Conservation (phyloP, 352 stramenopile species). For the Elongisporangium anandrum region DNA sequence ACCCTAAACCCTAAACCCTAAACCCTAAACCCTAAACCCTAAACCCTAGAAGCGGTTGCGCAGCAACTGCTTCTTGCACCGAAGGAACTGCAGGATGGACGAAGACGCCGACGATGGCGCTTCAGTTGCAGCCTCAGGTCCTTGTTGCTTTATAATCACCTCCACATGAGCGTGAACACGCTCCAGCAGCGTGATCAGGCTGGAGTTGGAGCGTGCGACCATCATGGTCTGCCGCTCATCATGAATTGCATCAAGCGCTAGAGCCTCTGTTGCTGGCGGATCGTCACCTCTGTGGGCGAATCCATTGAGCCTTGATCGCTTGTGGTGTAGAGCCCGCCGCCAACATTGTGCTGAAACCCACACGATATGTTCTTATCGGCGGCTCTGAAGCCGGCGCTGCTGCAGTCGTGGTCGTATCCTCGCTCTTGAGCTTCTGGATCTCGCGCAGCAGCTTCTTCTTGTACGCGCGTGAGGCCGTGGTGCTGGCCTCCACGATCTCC, state of each 20-base stretch:
- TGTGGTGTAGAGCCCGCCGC: not conserved
- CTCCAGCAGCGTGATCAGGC: conserved; percentile 20
- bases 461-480: conserved; percentile 39
- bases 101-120: not conserved
- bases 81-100: conserved; percentile 9
- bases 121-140: not conserved
- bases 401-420: conserved; percentile 7
- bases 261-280: not conserved
- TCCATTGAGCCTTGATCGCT: too few relatives aligned
- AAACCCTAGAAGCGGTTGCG: too few relatives aligned
- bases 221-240: not conserved
- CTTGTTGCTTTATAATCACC: conserved; percentile 2
- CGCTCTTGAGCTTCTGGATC: conserved; percentile 62
- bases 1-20: too few relatives aligned
- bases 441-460: conserved; percentile 81
- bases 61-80: conserved; percentile 18
- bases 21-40: too few relatives aligned
- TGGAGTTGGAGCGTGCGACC: conserved; percentile 10
- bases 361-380: conserved; percentile 4
- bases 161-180: conserved; percentile 21
- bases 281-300: not conserved
- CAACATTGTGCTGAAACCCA: not conserved
- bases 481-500: conserved; percentile 45
- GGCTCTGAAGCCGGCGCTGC: conserved; percentile 2
- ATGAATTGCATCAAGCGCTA: not conserved